phyloP scores from a whole-genome alignment of 2,329 filamentous ascomycete species.

The Apiospora saccharicola region DNA sequence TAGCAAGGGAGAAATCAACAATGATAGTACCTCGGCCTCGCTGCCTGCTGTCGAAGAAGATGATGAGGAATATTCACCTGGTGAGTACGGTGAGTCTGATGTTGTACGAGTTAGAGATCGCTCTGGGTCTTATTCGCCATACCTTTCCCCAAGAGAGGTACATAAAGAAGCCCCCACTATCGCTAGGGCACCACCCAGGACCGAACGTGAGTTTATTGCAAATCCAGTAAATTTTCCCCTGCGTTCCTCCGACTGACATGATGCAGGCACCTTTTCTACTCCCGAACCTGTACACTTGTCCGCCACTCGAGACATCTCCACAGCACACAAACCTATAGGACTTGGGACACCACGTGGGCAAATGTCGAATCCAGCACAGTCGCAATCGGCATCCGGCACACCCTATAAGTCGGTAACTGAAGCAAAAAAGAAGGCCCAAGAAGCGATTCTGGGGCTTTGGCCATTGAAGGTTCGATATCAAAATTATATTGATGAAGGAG shows the following conservation, averaged over 20 bases:
- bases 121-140: slow-evolving; percentile 62
- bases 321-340: slow-evolving; percentile 1
- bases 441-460: slow-evolving; percentile 71
- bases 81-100: slow-evolving; percentile 38
- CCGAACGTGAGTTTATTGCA: not conserved
- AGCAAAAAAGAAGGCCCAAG: slow-evolving; percentile 66
- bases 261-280: slow-evolving; percentile 23
- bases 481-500: slow-evolving; percentile 76
- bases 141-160: slow-evolving; percentile 58
- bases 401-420: slow-evolving; percentile 46
- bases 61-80: slow-evolving; percentile 37
- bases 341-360: not conserved
- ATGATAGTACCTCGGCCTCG: slow-evolving; percentile 35
- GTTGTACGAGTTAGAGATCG: slow-evolving; percentile 48
- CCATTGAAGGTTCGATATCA: slow-evolving; percentile 75
- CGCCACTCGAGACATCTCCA: not conserved
- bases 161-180: slow-evolving; percentile 38
- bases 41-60: slow-evolving; percentile 32
- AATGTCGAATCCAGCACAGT: not conserved
- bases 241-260: slow-evolving; percentile 26
- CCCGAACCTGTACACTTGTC: slow-evolving; percentile 11
- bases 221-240: not conserved
- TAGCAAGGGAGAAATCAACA: slow-evolving; percentile 33
- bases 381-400: not conserved
- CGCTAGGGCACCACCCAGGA: slow-evolving; percentile 27